A percentile compares a stretch with the other conserved stretches of the same genome.
Conservation (phyloP, 129 eudicot species). For the Chrysanthemum lavandulifolium region DNA sequence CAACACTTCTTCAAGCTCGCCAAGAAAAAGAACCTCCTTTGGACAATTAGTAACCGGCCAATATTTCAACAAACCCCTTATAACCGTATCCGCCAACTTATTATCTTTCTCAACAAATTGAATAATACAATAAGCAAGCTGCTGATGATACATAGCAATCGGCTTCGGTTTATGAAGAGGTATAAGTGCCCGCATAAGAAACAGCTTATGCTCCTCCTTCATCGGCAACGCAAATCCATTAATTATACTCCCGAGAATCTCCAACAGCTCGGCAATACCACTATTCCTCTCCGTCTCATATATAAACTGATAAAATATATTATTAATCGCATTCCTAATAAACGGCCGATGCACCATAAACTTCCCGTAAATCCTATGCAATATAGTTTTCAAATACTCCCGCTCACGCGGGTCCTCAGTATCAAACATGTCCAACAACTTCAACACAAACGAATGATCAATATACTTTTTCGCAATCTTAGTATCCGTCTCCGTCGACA, state of each 20-base stretch:
- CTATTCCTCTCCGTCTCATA: slow-evolving; percentile 74
- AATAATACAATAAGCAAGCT: slow-evolving; percentile 70
- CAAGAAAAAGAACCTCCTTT: slow-evolving; percentile 87
- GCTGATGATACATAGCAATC: slow-evolving; percentile 72
- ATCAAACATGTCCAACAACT: slow-evolving; percentile 75
- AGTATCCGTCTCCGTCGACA: slow-evolving; percentile 71
- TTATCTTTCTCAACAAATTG: slow-evolving; percentile 88
- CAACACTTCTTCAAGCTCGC: slow-evolving; percentile 82
- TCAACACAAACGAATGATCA: slow-evolving; percentile 73
- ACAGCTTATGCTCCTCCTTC: slow-evolving; percentile 92
- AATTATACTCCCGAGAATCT: slow-evolving; percentile 85
- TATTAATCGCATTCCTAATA: slow-evolving; percentile 79
- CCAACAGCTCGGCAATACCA: slow-evolving; percentile 83
- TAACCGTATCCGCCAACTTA: slow-evolving; percentile 67
- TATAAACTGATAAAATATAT: slow-evolving; percentile 74
- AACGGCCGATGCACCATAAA: slow-evolving; percentile 95
- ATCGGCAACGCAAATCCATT: slow-evolving; percentile 92
- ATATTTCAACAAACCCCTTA: slow-evolving; percentile 74
- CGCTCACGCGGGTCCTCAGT: slow-evolving; percentile 87
- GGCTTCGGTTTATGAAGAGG: slow-evolving; percentile 89
- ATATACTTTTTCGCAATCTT: slow-evolving; percentile 75
- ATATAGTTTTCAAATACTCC: slow-evolving; percentile 75
- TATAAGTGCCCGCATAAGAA: slow-evolving; percentile 76
- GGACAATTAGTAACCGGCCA: slow-evolving; percentile 89
- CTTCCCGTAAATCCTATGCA: slow-evolving; percentile 86